These are phyloP conservation scores for Physaria fendleri DNA, from an alignment of 345 rosid genomes.

Conservation along the genomic window DNA sequence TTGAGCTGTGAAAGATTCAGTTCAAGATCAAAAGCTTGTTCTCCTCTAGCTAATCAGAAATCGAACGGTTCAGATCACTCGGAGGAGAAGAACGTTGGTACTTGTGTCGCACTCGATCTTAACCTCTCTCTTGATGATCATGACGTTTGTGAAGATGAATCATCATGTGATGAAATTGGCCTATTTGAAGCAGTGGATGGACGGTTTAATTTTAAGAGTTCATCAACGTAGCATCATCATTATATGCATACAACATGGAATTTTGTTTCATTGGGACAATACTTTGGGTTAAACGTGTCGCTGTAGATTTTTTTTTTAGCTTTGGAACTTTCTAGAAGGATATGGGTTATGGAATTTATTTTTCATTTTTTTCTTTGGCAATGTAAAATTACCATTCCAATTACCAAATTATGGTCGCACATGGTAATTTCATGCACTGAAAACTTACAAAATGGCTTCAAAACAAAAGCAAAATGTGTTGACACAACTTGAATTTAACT, in stretches of 20 bases:
- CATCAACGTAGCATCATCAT: conserved; percentile 19
- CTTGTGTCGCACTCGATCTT: conserved; percentile 51
- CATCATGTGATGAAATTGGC: conserved; percentile 44
- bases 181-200: conserved; percentile 58
- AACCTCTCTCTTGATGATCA: conserved; percentile 51
- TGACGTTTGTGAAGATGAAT: conserved; percentile 19
- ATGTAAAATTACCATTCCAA: conserved; percentile 33
- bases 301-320: conserved; percentile 2
- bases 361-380: not conserved
- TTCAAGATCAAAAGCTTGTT: conserved; percentile 52
- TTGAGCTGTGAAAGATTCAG: conserved; percentile 63
- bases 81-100: conserved; percentile 3
- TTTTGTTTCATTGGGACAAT: too few species aligned
- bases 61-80: too few species aligned
- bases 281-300: too few species aligned
- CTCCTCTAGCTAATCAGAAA: too few species aligned
- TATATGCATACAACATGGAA: too few species aligned
- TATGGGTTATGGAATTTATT: not conserved
- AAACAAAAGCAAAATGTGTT: too few species aligned
- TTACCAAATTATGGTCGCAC: conserved; percentile 30
- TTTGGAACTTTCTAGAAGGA: conserved; percentile 25
- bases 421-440: conserved; percentile 26
- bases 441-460: too few species aligned
- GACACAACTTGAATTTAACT: too few species aligned
- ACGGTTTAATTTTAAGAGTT: conserved; percentile 41